Evolutionary conservation across 2,329 filamentous ascomycete genomes (phyloP).

Genomic region (Truncatella angustata): DNA sequence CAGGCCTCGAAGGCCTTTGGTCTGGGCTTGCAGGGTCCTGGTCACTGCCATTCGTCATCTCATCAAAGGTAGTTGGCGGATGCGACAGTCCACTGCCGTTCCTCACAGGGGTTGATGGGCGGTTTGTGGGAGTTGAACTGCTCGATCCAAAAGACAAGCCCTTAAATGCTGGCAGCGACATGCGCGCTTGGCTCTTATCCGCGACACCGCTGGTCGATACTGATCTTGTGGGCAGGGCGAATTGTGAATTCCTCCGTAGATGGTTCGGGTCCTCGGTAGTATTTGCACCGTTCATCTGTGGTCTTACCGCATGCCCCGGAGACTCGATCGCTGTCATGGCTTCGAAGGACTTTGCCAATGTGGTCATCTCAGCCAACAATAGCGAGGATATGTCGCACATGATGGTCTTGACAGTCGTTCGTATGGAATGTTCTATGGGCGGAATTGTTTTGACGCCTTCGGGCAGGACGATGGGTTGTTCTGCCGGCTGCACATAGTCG

Average conservation of each 20-base stretch:
- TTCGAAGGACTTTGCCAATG: constrained; percentile 70
- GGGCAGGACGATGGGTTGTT: constrained; percentile 53
- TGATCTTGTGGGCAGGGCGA: constrained; percentile 49
- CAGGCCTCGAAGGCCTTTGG: constrained; percentile 33
- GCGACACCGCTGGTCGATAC: constrained; percentile 49
- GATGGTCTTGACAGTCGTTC: constrained; percentile 77
- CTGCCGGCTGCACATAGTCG: constrained; percentile 57
- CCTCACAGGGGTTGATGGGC: constrained; percentile 51
- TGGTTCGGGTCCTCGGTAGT: constrained; percentile 39
- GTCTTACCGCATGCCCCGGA: constrained; percentile 52
- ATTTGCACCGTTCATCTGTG: constrained; percentile 42
- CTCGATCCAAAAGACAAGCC: constrained; percentile 40
- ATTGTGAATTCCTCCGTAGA: constrained; percentile 56
- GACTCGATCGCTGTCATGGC: constrained; percentile 75
- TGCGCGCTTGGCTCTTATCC: constrained; percentile 65
- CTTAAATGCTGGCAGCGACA: constrained; percentile 73
- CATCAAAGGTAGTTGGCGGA: constrained; percentile 48
- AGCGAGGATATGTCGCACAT: constrained; percentile 77
- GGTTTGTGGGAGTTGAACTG: constrained; percentile 41
- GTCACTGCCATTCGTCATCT: constrained; percentile 32
- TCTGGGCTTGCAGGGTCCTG: constrained; percentile 42
- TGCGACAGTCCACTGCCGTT: constrained; percentile 42
- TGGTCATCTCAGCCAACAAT: constrained; percentile 73
- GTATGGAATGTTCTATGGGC: constrained; percentile 63
- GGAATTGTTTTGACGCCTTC: constrained; percentile 73